Evolutionary conservation across 2,329 filamentous ascomycete genomes (phyloP).

Genomic region (Aureobasidium melanogenum): DNA sequence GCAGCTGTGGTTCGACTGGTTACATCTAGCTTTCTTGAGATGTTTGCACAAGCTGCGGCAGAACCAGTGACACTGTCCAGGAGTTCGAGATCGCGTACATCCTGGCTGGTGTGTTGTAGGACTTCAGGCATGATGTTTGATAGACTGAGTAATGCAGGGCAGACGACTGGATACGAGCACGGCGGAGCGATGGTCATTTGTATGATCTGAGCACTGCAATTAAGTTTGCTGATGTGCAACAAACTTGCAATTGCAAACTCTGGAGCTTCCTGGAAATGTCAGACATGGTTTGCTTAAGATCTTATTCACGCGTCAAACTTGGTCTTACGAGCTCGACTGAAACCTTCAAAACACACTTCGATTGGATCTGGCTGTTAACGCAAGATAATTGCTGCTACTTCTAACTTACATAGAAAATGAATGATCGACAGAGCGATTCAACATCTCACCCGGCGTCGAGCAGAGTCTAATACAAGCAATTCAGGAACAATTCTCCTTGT

Average conservation of each 20-base stretch:
- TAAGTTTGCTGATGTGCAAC: background rate
- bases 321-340: background rate
- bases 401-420: background rate
- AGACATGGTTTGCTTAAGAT: background rate
- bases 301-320: background rate
- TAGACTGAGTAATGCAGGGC: background rate
- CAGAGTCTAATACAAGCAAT: too few relatives aligned
- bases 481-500: too few relatives aligned
- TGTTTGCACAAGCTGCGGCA: background rate
- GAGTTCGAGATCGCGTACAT: background rate
- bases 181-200: background rate
- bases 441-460: background rate
- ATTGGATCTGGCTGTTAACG: background rate
- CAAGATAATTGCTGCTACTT: background rate
- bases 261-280: background rate
- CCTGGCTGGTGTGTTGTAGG: background rate
- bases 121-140: background rate
- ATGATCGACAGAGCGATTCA: background rate
- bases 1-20: background rate
- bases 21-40: background rate
- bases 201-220: background rate
- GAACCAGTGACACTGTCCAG: background rate
- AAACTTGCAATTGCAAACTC: background rate
- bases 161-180: background rate
- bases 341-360: background rate